Conservation (phyloP, 176 grass and related monocot genomes). For the Aegilops bicornis region DNA sequence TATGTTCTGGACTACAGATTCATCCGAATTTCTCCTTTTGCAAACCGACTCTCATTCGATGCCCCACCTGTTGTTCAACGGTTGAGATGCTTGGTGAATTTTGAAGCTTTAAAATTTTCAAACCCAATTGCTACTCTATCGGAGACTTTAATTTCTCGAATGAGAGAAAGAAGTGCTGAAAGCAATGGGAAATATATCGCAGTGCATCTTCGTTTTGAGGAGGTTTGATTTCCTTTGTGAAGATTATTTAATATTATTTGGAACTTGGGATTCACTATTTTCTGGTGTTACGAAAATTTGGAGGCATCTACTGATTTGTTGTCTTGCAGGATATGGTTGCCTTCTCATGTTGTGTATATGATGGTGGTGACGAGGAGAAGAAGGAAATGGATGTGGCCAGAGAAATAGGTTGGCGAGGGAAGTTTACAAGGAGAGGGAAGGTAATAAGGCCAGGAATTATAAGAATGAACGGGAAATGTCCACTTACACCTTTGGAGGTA, state of each 20-base stretch:
- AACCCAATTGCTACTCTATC: conserved; percentile 71
- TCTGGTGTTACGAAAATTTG: conserved; percentile 2
- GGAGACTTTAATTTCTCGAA: conserved; percentile 86
- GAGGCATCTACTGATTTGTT: conserved; percentile 18
- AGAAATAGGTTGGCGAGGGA: conserved; percentile 98
- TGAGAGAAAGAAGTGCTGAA: conserved; percentile 64
- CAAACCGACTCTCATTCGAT: conserved; percentile 94
- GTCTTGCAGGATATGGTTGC: conserved; percentile 97
- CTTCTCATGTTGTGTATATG: conserved; percentile 96
- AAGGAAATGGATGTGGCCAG: conserved; percentile 82
- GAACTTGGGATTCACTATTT: background rate
- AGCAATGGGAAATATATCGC: conserved; percentile 88
- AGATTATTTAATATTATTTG: conserved; percentile 2
- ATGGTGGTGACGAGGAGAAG: conserved; percentile 85
- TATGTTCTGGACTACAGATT: conserved; percentile 53
- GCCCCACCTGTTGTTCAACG: conserved; percentile 78
- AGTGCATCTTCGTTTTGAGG: conserved; percentile 98
- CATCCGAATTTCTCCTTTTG: conserved; percentile 96
- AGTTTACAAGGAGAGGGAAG: conserved; percentile 86
- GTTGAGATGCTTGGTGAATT: conserved; percentile 96
- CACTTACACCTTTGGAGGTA: conserved; percentile 99
- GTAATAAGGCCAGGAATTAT: conserved; percentile 87
- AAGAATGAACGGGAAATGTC: conserved; percentile 96
- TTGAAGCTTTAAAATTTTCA: conserved; percentile 88
- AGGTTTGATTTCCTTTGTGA: conserved; percentile 53